Evolutionary conservation across 768 basidiomycete genomes (phyloP), one percentile per base, ranked within the genome.

Genomic region (Pleurotus ostreatus): DNA sequence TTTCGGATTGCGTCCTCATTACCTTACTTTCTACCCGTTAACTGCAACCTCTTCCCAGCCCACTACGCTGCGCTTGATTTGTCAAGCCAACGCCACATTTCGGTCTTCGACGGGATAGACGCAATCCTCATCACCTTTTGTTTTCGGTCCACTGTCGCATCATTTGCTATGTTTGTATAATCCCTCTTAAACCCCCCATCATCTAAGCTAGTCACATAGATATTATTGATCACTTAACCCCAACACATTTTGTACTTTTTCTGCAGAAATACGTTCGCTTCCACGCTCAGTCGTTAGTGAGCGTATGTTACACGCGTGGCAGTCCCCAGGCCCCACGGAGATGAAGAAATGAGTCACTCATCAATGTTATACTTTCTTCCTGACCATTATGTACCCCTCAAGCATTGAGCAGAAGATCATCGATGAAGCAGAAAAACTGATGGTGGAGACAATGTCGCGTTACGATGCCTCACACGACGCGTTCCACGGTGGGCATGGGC

Each of bases 401-500:
- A 43, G 62, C 15, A 71, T 76, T 47, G 86, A 89, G 65, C 73
- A 77, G 47, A 71, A 69, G 5, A 70, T 80, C 15, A 71, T 92
- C 40, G 64, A 74, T 2, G 81, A 74, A 11, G 86, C 87, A 1
- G 86, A 91, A 65, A 75, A 77, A 60, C 75, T 89, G 46, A 90
- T 91, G 89, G 62, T 77, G 44, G 75, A 85, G 46, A 81, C 81
- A 0, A 92, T 92, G 91, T 78, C 82, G 2, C 74, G 81, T 60
- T 90, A 89, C 64, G 91, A 91, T 65, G 83, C 89, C 4, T 90
- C 89, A 26, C 91, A 92, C 64, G 91, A 93, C 67, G 79, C 77
- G 51, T 85, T 81, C 59, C 91, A 93, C 65, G 89, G 89, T 89
- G 59, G 65, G 81, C 65, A 40, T 38, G n/a, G n/a, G 22, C 39